Conservation (phyloP, 495 filamentous ascomycete species). For the Penicillium silybi region DNA sequence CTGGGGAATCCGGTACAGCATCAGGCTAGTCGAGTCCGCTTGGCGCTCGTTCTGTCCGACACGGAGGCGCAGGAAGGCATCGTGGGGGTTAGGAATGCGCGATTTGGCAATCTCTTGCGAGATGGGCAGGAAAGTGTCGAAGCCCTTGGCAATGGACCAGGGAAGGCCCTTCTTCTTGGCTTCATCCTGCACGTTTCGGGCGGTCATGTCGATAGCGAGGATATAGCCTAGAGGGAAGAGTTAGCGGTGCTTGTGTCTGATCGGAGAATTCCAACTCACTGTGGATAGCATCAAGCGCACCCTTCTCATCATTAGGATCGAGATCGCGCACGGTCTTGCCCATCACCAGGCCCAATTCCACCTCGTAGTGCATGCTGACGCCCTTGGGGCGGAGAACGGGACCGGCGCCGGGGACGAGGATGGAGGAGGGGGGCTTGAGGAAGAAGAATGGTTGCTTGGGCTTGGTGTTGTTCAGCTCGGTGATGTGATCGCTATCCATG, state of each 20-base stretch:
- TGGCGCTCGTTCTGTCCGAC: constrained; percentile 75
- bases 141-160: constrained; percentile 93
- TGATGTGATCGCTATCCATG: constrained; percentile 75
- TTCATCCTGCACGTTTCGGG: constrained; percentile 87
- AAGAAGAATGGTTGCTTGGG: constrained; percentile 98
- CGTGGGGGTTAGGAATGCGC: constrained; percentile 79
- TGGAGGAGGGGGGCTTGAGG: constrained; percentile 83
- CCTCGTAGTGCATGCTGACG: constrained; percentile 87
- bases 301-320: constrained; percentile 55
- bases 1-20: constrained; percentile 88
- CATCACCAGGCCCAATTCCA: constrained; percentile 86
- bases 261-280: constrained; percentile 27
- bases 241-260: background rate
- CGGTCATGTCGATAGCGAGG: constrained; percentile 89
- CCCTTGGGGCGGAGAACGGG: constrained; percentile 81
- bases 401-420: constrained; percentile 72
- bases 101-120: constrained; percentile 72
- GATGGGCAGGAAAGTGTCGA: constrained; percentile 93
- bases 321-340: constrained; percentile 73
- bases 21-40: constrained; percentile 79
- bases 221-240: constrained; percentile 58
- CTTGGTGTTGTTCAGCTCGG: constrained; percentile 79
- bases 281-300: constrained; percentile 47
- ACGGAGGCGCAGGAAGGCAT: constrained; percentile 75
- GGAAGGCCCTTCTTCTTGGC: constrained; percentile 97